Conservation (phyloP, 306 rosid genomes). For the Dalbergia cultrata region DNA sequence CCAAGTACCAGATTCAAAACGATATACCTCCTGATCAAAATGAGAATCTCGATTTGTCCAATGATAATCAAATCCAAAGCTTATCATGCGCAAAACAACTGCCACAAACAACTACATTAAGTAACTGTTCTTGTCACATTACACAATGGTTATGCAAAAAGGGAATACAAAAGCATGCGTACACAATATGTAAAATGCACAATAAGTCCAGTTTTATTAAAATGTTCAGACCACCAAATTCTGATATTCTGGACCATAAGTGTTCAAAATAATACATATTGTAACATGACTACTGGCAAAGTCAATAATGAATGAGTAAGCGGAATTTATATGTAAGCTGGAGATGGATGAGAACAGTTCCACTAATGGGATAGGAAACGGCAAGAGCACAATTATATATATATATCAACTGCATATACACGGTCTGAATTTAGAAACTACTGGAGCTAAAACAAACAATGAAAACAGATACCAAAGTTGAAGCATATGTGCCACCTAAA, state of each 20-base stretch:
- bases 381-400: neutral
- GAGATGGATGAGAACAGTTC: constrained; percentile 26
- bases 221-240: constrained; percentile 8
- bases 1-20: constrained; percentile 33
- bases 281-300: constrained; percentile 20
- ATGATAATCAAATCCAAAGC: constrained; percentile 92
- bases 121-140: neutral
- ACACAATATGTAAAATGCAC: constrained; percentile 19
- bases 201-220: neutral
- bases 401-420: neutral
- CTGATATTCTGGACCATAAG: constrained; percentile 9
- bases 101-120: constrained; percentile 52
- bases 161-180: constrained; percentile 29
- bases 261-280: constrained; percentile 29
- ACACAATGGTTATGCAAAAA: constrained; percentile 14
- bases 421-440: constrained; percentile 8
- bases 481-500: constrained; percentile 99
- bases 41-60: constrained; percentile 75
- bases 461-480: constrained; percentile 78
- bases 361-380: constrained; percentile 12
- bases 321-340: constrained; percentile 6
- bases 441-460: constrained; percentile 34
- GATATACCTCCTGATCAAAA: constrained; percentile 75
- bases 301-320: constrained; percentile 25
- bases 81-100: constrained; percentile 97